These are phyloP conservation scores for Gypsophila paniculata DNA, from an alignment of 179 eudicot species.

Conservation along the genomic window DNA sequence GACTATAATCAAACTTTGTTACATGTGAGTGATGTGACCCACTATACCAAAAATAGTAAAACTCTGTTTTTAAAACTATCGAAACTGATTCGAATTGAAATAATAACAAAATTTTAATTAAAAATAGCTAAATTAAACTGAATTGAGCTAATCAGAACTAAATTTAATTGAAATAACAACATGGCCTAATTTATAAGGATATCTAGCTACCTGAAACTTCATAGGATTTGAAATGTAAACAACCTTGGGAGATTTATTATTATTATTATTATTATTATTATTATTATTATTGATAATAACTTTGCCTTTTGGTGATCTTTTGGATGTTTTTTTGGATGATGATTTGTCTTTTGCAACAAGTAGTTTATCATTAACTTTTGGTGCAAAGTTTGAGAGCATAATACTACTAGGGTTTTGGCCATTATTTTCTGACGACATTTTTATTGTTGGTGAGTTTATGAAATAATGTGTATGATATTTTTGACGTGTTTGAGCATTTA, in stretches of 20 bases:
- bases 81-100: too few species aligned
- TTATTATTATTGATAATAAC: slow-evolving; percentile 12
- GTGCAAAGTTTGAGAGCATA: slow-evolving; percentile 6
- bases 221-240: slow-evolving; percentile 70
- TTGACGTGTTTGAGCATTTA: background rate
- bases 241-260: slow-evolving; percentile 41
- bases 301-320: slow-evolving; percentile 18
- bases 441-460: background rate
- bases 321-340: too few species aligned
- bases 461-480: background rate
- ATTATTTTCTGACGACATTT: slow-evolving; percentile 22
- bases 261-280: slow-evolving; percentile 10
- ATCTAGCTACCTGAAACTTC: slow-evolving; percentile 43
- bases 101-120: too few species aligned
- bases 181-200: too few species aligned
- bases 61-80: too few species aligned
- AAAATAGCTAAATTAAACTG: too few species aligned
- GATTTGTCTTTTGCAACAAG: slow-evolving; percentile 15
- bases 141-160: too few species aligned
- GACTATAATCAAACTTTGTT: too few species aligned
- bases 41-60: too few species aligned
- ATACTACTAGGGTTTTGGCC: slow-evolving; percentile 24
- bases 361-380: slow-evolving; percentile 3
- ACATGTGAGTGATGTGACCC: too few species aligned
- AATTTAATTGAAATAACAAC: too few species aligned